Evolutionary conservation across 2,329 filamentous ascomycete species (phyloP).

Genomic region (Raffaelea ambrosiae): DNA sequence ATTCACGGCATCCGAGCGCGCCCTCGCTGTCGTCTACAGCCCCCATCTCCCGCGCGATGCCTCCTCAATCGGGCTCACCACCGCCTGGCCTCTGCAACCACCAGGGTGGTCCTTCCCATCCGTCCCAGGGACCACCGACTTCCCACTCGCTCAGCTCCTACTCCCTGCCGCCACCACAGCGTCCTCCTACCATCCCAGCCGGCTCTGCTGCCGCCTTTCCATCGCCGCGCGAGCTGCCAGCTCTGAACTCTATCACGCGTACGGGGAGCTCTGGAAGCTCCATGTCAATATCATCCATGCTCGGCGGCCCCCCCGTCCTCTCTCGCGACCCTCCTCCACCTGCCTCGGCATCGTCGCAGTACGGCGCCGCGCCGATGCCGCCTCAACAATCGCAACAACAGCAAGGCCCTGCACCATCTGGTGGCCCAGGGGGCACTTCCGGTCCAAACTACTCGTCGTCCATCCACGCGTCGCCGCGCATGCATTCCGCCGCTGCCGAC

Average conservation of each 20-base stretch:
- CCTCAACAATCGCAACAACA: no score
- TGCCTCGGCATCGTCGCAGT: slow-evolving; percentile 22
- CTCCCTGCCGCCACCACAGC: slow-evolving; percentile 34
- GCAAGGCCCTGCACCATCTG: slow-evolving; percentile 18
- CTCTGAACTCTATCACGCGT: slow-evolving; percentile 38
- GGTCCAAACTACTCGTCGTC: slow-evolving; percentile 33
- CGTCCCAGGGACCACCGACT: no score
- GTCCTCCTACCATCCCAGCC: slow-evolving; percentile 31
- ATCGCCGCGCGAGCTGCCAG: slow-evolving; percentile 41
- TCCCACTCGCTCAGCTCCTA: slow-evolving; percentile 26
- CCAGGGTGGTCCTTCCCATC: no score
- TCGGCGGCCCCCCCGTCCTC: slow-evolving; percentile 36
- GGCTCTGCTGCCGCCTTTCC: slow-evolving; percentile 36
- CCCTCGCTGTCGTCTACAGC: slow-evolving; percentile 32
- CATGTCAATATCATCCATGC: slow-evolving; percentile 54
- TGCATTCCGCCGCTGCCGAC: slow-evolving; percentile 47
- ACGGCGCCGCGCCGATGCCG: no score
- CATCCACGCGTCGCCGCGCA: slow-evolving; percentile 46
- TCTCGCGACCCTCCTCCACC: slow-evolving; percentile 19
- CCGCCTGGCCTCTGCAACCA: no score
- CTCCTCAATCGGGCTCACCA: slow-evolving; percentile 19
- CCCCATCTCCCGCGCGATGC: slow-evolving; percentile 33
- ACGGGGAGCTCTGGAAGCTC: slow-evolving; percentile 39
- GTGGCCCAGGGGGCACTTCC: slow-evolving; percentile 23
- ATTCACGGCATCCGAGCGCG: slow-evolving; percentile 32